Evolutionary conservation across 768 basidiomycete genomes (phyloP).

Genomic region (Hortiboletus flavorubellus): DNA sequence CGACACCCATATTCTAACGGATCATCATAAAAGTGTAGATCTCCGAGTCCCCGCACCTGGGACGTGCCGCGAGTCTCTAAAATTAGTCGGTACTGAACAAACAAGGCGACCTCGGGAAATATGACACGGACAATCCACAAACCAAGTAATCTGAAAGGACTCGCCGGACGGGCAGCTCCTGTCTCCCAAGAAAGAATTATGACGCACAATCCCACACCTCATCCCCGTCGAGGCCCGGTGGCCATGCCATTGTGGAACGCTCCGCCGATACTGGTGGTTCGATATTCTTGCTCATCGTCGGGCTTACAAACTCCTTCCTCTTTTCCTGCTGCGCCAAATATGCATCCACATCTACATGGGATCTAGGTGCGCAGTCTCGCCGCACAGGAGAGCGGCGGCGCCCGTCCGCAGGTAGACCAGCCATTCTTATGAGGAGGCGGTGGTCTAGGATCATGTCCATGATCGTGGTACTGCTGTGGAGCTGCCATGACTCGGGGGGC

Average conservation of each 20-base stretch:
- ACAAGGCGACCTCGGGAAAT: conserved; percentile 18
- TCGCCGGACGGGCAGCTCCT: conserved; percentile 4
- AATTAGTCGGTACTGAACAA: conserved; percentile 14
- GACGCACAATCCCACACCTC: conserved; percentile 14
- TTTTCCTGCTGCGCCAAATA: conserved; percentile 37
- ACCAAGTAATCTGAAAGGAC: conserved; percentile 20
- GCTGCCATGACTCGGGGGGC: conserved; percentile 27
- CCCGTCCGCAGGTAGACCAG: conserved; percentile 6
- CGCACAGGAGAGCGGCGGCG: conserved; percentile 1
- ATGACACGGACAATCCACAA: conserved; percentile 13
- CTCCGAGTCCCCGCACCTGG: conserved; percentile 10
- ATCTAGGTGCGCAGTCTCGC: conserved; percentile 26
- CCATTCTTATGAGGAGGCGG: conserved; percentile 10
- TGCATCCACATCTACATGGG: conserved; percentile 31
- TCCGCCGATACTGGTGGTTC: conserved; percentile 40
- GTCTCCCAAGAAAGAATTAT: conserved; percentile 16
- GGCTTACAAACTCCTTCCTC: not conserved
- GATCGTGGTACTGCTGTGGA: conserved; percentile 35
- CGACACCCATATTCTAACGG: conserved; percentile 17
- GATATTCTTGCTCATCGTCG: not conserved
- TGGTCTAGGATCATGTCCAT: conserved; percentile 49
- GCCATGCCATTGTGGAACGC: conserved; percentile 40
- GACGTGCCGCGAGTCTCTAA: conserved; percentile 16
- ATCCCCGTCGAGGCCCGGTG: conserved; percentile 24
- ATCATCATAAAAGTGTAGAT: conserved; percentile 31